Percentiles rank a stretch among this genome's conserved stretches.
Conservation (phyloP, 805 yeast genomes). For the Saccharomycopsis fibuligera region DNA sequence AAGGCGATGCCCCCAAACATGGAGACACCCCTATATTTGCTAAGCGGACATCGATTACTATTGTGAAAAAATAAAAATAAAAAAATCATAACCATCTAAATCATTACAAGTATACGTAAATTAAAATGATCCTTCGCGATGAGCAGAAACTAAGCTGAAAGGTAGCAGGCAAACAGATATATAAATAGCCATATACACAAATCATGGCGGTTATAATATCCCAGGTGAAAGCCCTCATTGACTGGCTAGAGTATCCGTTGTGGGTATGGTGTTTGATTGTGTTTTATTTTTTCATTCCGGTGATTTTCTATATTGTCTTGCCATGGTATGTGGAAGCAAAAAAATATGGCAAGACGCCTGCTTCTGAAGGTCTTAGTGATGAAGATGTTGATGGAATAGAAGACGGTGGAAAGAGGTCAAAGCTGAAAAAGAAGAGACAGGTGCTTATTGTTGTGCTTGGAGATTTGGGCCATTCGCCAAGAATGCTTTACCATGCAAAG, state of each 20-base stretch:
- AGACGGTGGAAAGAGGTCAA: background rate
- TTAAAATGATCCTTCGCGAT: too few relatives aligned
- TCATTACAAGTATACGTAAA: too few relatives aligned
- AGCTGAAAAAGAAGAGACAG: slow-evolving; percentile 34
- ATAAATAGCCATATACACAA: too few relatives aligned
- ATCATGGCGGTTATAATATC: too few relatives aligned
- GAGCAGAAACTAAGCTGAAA: too few relatives aligned
- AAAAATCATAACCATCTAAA: too few relatives aligned
- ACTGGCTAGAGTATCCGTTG: slow-evolving; percentile 13
- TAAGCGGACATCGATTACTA: too few relatives aligned
- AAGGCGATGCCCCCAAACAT: too few relatives aligned
- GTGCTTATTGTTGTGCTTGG: slow-evolving; percentile 82
- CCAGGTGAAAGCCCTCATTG: background rate
- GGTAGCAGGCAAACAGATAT: too few relatives aligned
- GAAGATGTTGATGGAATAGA: background rate
- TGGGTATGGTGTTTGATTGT: slow-evolving; percentile 17
- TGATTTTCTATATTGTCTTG: slow-evolving; percentile 35
- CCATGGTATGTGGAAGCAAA: slow-evolving; percentile 30
- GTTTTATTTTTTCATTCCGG: slow-evolving; percentile 27
- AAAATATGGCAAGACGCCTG: slow-evolving; percentile 11
- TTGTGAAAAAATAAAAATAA: too few relatives aligned
- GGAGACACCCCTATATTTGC: too few relatives aligned
- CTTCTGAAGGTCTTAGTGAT: slow-evolving; percentile 17
- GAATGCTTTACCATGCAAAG: slow-evolving; percentile 86
- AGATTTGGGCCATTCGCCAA: slow-evolving; percentile 90